Base-by-base conservation (phyloP, 2,329 filamentous ascomycete species). In the Grosmannia huntii region DNA sequence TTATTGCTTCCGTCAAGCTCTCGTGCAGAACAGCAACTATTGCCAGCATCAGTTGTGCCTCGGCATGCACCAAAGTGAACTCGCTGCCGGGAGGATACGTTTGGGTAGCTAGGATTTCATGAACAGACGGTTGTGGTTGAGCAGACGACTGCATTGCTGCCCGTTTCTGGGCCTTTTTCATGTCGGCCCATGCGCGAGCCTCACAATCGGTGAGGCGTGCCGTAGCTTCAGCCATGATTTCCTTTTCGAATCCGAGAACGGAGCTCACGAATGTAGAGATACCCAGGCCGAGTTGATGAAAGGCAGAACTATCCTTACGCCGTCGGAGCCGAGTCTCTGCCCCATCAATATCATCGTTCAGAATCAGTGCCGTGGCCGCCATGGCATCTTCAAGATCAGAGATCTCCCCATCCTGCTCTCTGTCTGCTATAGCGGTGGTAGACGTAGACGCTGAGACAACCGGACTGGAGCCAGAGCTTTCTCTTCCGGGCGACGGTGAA, bases 11-110 rank as follows among this genome's bases (percentile, higher is more conserved):
- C 0, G 91, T 92, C 65, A 97, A 73, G 68, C 89, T 96, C 74
- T 97, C 94, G 64, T 95, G 95, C 65, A 97, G 74, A 19, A 97
- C 89, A 0, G 84, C 89, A 0, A 96, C 84, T 1, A 99, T 86
- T 0, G 91, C 91, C 59, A 83, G 81, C 86, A 96, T 95, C 62
- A 96, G 77, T 70, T 96, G 89, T 2, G 89, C 82, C 73, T 96
- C 85, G 5, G 90, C 89, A 60, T 90, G 82, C 60, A 90, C 88
- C 4, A 97, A 76, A 2, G 89, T 83, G 68, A 88, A 97, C 72
- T 99, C 92, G 5, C 87, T 88, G 2, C 94, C 94, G 0, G 88
- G 79, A 0, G 87, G 84, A 65, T 96, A 96, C 27, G 95, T 73
- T 52, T 70, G 69, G 59, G 72, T 73, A 31, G 75, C 75, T 21